Evolutionary conservation across 2,329 filamentous ascomycete genomes (phyloP), one percentile per base, ranked within the genome.

Genomic region (Onygenales sp.): DNA sequence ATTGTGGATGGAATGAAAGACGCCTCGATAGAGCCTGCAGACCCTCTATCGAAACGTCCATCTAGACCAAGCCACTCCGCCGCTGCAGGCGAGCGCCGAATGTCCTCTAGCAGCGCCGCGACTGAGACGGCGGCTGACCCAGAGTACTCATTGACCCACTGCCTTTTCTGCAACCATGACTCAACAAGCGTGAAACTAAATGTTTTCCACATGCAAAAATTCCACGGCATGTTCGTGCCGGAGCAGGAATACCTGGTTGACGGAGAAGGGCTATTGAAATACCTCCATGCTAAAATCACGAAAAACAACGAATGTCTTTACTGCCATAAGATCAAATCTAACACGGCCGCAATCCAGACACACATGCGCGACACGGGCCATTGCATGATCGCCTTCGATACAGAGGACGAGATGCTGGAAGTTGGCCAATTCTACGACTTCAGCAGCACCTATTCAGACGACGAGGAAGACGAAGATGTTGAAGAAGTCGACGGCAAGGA

Each of bases 381-480:
- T 72, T 97, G 92, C 79, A 95, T 91, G 80, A 94, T 98, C 61
- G 91, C 89, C 0, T 98, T 92, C 69, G 84, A 85, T 50, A 86
- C 84, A 0, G 89, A 96, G 66, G 85, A 87, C 38, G 90, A 97
- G 65, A 89, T 96, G 73, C 80, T 97, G 33, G 89, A 94, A 53
- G 89, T 98, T 64, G 93, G 93, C 54, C 89, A 97, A 59, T 96
- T 89, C 70, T 98, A 98, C 71, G 93, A 98, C 67, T 98, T 98
- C 78, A 82, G 88, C 59, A 88, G 87, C 72, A 95, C 93, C 1
- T 98, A 98, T 69, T 93, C 90, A 0, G 93, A 97, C 63, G 82
- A 78, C 9, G 87, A 79, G 53, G 76, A 78, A 5, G 47, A 53
- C 17, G 51, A 83, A 21, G 36, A 47, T n/a, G 41, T 6, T 49